phyloP scores from a whole-genome alignment of 495 filamentous ascomycete species.

The Bacidia gigantensis region DNA sequence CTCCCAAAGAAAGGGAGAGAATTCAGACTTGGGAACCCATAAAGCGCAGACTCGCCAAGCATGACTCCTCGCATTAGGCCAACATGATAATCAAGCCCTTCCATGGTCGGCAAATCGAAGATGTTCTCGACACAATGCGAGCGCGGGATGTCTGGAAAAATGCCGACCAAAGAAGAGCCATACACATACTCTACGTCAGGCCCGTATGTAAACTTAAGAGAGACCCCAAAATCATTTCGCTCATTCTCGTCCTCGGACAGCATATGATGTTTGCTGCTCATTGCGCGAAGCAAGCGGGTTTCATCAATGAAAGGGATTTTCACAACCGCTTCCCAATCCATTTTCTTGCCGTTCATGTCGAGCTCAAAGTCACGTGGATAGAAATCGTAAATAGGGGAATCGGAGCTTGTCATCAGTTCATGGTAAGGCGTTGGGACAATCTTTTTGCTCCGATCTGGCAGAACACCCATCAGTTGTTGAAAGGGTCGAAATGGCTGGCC shows the following conservation, averaged over 20 bases:
- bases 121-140: constrained; percentile 91
- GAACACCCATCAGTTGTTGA: constrained; percentile 96
- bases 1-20: constrained; percentile 65
- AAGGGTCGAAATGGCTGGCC: constrained; percentile 90
- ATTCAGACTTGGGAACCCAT: constrained; percentile 84
- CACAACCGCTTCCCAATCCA: constrained; percentile 99
- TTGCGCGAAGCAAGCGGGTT: constrained; percentile 63
- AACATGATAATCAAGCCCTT: constrained; percentile 73
- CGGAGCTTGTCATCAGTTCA: constrained; percentile 75
- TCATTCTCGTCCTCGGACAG: constrained; percentile 62
- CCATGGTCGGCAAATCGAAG: constrained; percentile 84
- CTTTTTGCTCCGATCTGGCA: constrained; percentile 91
- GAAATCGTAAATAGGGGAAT: constrained; percentile 96
- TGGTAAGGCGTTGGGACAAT: constrained; percentile 84
- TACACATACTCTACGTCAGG: constrained; percentile 64
- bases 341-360: constrained; percentile 99
- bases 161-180: constrained; percentile 69
- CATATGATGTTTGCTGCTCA: constrained; percentile 66
- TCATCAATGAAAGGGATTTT: constrained; percentile 99
- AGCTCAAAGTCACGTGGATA: constrained; percentile 96
- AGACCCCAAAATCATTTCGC: constrained; percentile 82
- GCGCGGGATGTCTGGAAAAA: constrained; percentile 79
- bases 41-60: constrained; percentile 64
- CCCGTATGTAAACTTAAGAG: constrained; percentile 83
- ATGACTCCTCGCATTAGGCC: constrained; percentile 81